Evolutionary conservation across 495 filamentous ascomycete genomes (phyloP).

Genomic region (Bryoglossum gracile): DNA sequence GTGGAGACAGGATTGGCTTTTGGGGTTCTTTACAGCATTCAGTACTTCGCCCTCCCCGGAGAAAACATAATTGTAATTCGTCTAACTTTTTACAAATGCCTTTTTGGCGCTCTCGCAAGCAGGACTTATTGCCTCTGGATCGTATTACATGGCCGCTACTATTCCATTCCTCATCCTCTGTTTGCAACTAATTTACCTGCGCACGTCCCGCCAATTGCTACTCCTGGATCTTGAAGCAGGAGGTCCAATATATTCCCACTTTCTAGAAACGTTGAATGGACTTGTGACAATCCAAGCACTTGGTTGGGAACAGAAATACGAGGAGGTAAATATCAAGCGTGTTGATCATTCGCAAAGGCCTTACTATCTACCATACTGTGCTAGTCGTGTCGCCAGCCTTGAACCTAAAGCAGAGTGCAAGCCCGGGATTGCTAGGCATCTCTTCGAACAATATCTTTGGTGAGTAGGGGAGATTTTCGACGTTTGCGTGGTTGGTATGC

Average conservation of each 20-base stretch:
- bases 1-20: slow-evolving; percentile 14
- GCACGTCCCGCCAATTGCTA: slow-evolving; percentile 50
- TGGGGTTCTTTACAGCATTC: no score
- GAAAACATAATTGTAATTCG: no score
- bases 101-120: no score
- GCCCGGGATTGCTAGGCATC: background rate
- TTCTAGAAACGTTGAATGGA: slow-evolving; percentile 35
- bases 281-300: slow-evolving; percentile 38
- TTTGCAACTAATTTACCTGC: slow-evolving; percentile 48
- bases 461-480: no score
- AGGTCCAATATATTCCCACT: slow-evolving; percentile 36
- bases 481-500: no score
- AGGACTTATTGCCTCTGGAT: slow-evolving; percentile 10
- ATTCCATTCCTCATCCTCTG: slow-evolving; percentile 33
- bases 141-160: slow-evolving; percentile 26
- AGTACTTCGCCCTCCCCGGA: no score
- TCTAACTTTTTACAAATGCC: no score
- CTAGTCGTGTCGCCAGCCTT: slow-evolving; percentile 31
- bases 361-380: slow-evolving; percentile 38
- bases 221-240: slow-evolving; percentile 49
- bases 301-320: slow-evolving; percentile 26
- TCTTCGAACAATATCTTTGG: background rate
- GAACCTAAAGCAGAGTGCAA: slow-evolving; percentile 24
- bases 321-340: slow-evolving; percentile 8
- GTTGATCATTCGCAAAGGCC: slow-evolving; percentile 36